These are phyloP conservation scores for Rostrohypoxylon terebratum DNA, from an alignment of 495 filamentous ascomycete genomes.

Conservation along the genomic window DNA sequence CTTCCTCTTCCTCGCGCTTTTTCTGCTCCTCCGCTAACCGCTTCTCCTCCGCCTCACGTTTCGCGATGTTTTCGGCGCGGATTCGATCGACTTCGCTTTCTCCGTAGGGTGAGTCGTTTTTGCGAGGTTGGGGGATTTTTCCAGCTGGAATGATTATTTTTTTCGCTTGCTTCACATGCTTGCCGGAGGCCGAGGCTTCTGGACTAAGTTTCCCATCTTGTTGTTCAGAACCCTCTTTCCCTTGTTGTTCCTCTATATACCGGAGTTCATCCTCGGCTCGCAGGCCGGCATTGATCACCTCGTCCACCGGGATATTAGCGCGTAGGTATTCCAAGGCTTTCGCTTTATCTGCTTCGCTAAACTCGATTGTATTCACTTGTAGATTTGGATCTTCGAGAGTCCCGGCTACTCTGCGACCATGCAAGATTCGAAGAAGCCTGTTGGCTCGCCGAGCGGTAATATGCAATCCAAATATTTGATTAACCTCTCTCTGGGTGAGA, in stretches of 20 bases:
- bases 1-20: conserved; percentile 65
- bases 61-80: conserved; percentile 58
- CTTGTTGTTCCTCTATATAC: conserved; percentile 67
- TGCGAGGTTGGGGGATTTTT: conserved; percentile 33
- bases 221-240: conserved; percentile 46
- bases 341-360: conserved; percentile 50
- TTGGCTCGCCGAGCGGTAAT: conserved; percentile 68
- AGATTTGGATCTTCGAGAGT: conserved; percentile 71
- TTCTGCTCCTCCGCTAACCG: conserved; percentile 57
- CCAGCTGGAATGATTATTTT: conserved; percentile 40
- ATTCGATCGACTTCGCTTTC: conserved; percentile 62
- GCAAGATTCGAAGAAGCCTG: conserved; percentile 72
- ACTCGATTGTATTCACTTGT: conserved; percentile 48
- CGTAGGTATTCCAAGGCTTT: conserved; percentile 77
- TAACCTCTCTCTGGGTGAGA: conserved; percentile 67
- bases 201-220: conserved; percentile 30
- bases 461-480: conserved; percentile 69
- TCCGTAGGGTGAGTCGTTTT: conserved; percentile 57
- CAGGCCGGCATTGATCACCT: conserved; percentile 69
- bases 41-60: conserved; percentile 52
- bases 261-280: conserved; percentile 68
- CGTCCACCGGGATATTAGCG: conserved; percentile 75
- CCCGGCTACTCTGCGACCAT: conserved; percentile 79
- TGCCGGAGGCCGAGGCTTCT: conserved; percentile 58
- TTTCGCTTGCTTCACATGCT: conserved; percentile 51